Evolutionary conservation across 495 filamentous ascomycete genomes (phyloP).

Genomic region (Aspergillus mulundensis): DNA sequence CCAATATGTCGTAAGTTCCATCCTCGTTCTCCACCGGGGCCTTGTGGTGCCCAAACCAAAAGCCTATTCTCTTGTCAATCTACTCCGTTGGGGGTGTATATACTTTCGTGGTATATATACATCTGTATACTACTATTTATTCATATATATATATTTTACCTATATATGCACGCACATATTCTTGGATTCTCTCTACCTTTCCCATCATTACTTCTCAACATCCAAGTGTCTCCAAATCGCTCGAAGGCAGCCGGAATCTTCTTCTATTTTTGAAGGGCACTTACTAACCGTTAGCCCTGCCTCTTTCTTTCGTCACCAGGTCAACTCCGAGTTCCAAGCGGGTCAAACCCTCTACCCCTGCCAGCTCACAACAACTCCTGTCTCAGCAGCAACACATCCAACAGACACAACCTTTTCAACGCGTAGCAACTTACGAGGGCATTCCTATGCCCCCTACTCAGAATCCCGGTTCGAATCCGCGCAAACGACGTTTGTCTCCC

Average conservation of each 20-base stretch:
- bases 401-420: constrained; percentile 38
- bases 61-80: constrained; percentile 1
- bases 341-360: constrained; percentile 39
- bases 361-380: constrained; percentile 38
- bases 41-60: constrained; percentile 3
- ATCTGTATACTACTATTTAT: constrained; percentile 1
- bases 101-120: constrained; percentile 13
- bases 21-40: constrained; percentile 23
- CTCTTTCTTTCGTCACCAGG: constrained; percentile 20
- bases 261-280: background rate
- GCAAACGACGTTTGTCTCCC: constrained; percentile 47
- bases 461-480: constrained; percentile 32
- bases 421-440: constrained; percentile 37
- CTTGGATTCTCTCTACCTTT: background rate
- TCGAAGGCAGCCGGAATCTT: background rate
- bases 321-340: constrained; percentile 44
- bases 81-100: constrained; percentile 5
- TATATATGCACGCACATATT: constrained; percentile 13
- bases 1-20: constrained; percentile 52
- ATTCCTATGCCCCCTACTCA: constrained; percentile 39
- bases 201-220: background rate
- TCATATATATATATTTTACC: background rate
- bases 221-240: background rate
- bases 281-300: background rate
- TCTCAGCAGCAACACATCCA: constrained; percentile 32